A percentile compares a stretch with the other conserved stretches of the same genome.
Conservation (phyloP, 2,329 filamentous ascomycete genomes). For the Calycina marina region DNA sequence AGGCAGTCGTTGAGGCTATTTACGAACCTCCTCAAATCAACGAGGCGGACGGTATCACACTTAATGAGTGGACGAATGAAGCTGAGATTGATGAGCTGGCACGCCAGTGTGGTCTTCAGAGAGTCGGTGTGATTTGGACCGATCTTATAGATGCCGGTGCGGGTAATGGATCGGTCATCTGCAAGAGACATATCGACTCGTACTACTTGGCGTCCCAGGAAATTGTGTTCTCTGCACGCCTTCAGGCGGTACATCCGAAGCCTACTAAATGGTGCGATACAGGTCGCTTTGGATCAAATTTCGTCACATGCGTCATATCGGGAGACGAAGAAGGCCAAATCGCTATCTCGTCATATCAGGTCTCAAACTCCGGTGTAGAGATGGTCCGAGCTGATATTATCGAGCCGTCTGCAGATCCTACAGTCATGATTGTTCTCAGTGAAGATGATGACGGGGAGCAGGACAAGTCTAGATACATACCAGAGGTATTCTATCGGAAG, state of each 20-base stretch:
- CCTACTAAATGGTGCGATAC: slow-evolving; percentile 95
- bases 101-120: slow-evolving; percentile 68
- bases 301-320: slow-evolving; percentile 92
- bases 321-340: slow-evolving; percentile 85
- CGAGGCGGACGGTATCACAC: slow-evolving; percentile 75
- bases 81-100: slow-evolving; percentile 69
- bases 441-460: slow-evolving; percentile 64
- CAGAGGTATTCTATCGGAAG: slow-evolving; percentile 88
- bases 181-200: slow-evolving; percentile 90
- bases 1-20: slow-evolving; percentile 91
- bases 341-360: slow-evolving; percentile 81
- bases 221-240: slow-evolving; percentile 72
- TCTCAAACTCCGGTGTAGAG: slow-evolving; percentile 87
- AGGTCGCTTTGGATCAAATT: slow-evolving; percentile 85
- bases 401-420: slow-evolving; percentile 85
- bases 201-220: slow-evolving; percentile 85
- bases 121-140: slow-evolving; percentile 87
- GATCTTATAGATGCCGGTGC: slow-evolving; percentile 73
- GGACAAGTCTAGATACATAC: slow-evolving; percentile 73
- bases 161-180: slow-evolving; percentile 75
- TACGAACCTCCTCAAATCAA: slow-evolving; percentile 90
- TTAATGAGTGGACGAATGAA: slow-evolving; percentile 76
- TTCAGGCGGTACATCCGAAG: slow-evolving; percentile 80
- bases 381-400: slow-evolving; percentile 94
- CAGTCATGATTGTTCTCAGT: slow-evolving; percentile 84